Base-by-base conservation (phyloP, 2,329 filamentous ascomycete genomes). In the Dryadomyces quercivorus region DNA sequence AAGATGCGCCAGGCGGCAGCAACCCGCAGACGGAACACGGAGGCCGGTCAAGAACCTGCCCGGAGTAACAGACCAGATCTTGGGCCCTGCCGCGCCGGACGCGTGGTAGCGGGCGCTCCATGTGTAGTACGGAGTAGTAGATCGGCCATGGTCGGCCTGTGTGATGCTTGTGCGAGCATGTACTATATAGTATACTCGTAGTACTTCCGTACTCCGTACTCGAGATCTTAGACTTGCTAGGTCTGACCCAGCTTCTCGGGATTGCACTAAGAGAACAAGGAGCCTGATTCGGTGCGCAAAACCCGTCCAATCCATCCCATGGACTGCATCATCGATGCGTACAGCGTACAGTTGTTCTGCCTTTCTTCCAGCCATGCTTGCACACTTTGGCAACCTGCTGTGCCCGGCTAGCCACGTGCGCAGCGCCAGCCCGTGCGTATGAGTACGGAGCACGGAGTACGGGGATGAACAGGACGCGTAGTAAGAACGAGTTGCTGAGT, bases 231-330 rank as follows among this genome's bases (percentile, higher is more conserved):
- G 53, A 50, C 55, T 51, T 47, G 44, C 18, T 59, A 57, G 51
- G 55, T 45, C 49, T 42, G 57, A 59, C 34, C 57, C 57, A 57
- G 57, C 38, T 52, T 44, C 55, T 56, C 57, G 57, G 57, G 55
- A 50, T 55, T 49, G 51, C 56, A 45, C 57, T 57, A 59, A 47
- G 15, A 22, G 22, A 43, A 18, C 21, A 55, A 47, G 22, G 53
- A 40, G 53, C 31, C 31, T 55, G 49, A 44, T 53, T 49, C 44
- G 34, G 46, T 50, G 46, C 16, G 38, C 26, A 31, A 22, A 26
- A 7, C 7, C 42, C 42, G n/a, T 20, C 16, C 42, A 16, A 44
- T n/a, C 18, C 16, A 40, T 40, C 36, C 4, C 10, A 40, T 40
- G 12, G 36, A 40, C 10, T 16, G 15, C 15, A 16, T 40, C 36